Conservation (phyloP, 768 basidiomycete genomes). For the Floccularia luteovirens region DNA sequence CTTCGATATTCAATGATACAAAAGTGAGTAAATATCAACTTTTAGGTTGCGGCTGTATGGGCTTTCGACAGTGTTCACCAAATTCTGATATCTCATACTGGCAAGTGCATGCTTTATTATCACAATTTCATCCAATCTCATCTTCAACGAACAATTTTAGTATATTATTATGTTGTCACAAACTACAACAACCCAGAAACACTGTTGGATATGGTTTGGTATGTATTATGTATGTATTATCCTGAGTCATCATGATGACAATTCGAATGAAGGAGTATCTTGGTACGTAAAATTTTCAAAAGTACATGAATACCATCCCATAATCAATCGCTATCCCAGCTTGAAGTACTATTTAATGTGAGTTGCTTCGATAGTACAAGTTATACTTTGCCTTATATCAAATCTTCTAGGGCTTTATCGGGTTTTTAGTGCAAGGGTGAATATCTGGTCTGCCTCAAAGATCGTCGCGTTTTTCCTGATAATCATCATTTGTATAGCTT, state of each 20-base stretch:
- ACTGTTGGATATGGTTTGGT: conserved; percentile 40
- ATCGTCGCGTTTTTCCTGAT: conserved; percentile 1
- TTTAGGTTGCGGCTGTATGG: conserved; percentile 40
- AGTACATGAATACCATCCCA: not conserved
- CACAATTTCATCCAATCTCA: not conserved
- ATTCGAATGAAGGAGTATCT: conserved; percentile 33
- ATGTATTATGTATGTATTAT: conserved; percentile 8
- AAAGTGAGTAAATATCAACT: not conserved
- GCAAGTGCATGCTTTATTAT: conserved; percentile 16
- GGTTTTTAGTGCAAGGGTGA: conserved; percentile 48
- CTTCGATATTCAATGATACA: conserved; percentile 1
- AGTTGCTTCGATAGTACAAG: conserved; percentile 6
- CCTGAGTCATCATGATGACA: not conserved
- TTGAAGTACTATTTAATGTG: conserved; percentile 53
- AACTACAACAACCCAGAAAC: conserved; percentile 37
- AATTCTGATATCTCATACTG: conserved; percentile 43
- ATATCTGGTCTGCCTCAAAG: conserved; percentile 3
- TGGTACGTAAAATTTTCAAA: conserved; percentile 23
- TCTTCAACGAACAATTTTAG: too few species aligned
- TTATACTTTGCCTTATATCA: conserved; percentile 1
- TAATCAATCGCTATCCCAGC: conserved; percentile 17
- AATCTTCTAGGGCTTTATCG: conserved; percentile 36
- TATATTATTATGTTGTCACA: conserved; percentile 45
- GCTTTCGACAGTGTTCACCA: conserved; percentile 47
- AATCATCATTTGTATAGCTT: conserved; percentile 19